Evolutionary conservation across 192 early-diverging fungal genomes (phyloP).

Genomic region (Chytriomyces sp.): DNA sequence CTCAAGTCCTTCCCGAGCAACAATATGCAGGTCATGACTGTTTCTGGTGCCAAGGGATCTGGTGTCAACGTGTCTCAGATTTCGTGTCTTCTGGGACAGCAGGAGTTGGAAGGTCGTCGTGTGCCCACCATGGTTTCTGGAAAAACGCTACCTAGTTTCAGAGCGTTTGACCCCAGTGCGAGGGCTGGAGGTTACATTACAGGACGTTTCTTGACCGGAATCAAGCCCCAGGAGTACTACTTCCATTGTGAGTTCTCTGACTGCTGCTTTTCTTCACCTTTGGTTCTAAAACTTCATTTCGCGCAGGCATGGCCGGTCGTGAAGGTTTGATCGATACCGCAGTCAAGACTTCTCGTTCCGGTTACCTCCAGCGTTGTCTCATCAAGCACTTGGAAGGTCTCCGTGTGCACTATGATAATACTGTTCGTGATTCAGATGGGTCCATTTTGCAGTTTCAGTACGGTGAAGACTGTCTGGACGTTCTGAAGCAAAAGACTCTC

Average conservation of each 20-base stretch:
- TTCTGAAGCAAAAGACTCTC: conserved; percentile 90
- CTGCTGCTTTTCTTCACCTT: conserved; percentile 39
- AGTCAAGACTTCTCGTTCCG: conserved; percentile 98
- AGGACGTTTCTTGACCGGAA: conserved; percentile 97
- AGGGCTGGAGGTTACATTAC: conserved; percentile 96
- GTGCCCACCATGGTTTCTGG: conserved; percentile 98
- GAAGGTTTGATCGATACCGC: conserved; percentile 99
- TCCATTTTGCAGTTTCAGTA: conserved; percentile 97
- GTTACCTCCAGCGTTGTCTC: conserved; percentile 98
- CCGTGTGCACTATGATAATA: conserved; percentile 93
- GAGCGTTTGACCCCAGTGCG: conserved; percentile 84
- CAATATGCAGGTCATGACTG: conserved; percentile 99
- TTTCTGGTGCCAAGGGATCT: conserved; percentile 97
- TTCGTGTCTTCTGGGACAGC: conserved; percentile 95
- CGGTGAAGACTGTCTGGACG: conserved; percentile 97
- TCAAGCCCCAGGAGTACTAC: conserved; percentile 85
- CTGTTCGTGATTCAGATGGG: conserved; percentile 94
- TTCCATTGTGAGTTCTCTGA: conserved; percentile 46
- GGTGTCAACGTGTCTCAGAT: conserved; percentile 96
- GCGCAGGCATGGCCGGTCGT: conserved; percentile 90
- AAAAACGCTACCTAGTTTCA: conserved; percentile 93
- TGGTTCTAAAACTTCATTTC: conserved; percentile 73
- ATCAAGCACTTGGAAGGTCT: conserved; percentile 99
- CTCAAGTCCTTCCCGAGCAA: conserved; percentile 88
- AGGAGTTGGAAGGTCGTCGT: conserved; percentile 95